Evolutionary conservation across 495 filamentous ascomycete species (phyloP).

Genomic region (Copromyces sp.): DNA sequence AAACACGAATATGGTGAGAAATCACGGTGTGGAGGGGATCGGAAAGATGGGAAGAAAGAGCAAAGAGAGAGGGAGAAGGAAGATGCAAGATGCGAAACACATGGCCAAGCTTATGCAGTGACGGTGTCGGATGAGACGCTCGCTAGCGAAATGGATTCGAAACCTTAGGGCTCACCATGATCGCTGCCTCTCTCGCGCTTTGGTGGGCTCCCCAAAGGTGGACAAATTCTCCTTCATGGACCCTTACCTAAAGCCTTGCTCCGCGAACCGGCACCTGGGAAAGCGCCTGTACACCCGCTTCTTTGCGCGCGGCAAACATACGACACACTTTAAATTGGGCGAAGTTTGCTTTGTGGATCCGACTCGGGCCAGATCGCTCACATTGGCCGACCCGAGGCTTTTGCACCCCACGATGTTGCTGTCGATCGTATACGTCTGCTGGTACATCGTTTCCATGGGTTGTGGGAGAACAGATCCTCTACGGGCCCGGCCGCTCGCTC

Average conservation of each 20-base stretch:
- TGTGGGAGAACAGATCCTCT: conserved; percentile 8
- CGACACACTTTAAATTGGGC: conserved; percentile 22
- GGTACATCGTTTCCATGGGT: conserved; percentile 13
- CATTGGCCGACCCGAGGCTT: conserved; percentile 19
- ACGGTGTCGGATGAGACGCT: neutral
- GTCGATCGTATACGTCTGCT: conserved; percentile 25
- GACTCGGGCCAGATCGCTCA: conserved; percentile 15
- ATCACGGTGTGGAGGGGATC: neutral
- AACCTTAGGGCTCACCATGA: conserved; percentile 12
- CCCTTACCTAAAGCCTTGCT: conserved; percentile 12
- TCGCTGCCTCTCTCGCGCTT: conserved; percentile 15
- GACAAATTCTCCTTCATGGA: conserved; percentile 13
- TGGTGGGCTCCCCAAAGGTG: conserved; percentile 13
- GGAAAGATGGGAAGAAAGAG: neutral
- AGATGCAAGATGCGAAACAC: neutral
- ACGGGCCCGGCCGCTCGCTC: conserved; percentile 12
- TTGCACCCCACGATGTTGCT: conserved; percentile 28
- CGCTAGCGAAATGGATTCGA: conserved; percentile 3
- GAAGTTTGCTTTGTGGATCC: conserved; percentile 22
- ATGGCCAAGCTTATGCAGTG: neutral
- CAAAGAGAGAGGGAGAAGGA: neutral
- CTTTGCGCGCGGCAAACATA: conserved; percentile 18
- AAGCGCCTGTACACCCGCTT: conserved; percentile 14
- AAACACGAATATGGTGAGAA: neutral
- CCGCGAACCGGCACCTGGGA: conserved; percentile 10